These are phyloP conservation scores for Cordyceps militaris DNA, from an alignment of 2,329 filamentous ascomycete genomes.

Conservation along the genomic window DNA sequence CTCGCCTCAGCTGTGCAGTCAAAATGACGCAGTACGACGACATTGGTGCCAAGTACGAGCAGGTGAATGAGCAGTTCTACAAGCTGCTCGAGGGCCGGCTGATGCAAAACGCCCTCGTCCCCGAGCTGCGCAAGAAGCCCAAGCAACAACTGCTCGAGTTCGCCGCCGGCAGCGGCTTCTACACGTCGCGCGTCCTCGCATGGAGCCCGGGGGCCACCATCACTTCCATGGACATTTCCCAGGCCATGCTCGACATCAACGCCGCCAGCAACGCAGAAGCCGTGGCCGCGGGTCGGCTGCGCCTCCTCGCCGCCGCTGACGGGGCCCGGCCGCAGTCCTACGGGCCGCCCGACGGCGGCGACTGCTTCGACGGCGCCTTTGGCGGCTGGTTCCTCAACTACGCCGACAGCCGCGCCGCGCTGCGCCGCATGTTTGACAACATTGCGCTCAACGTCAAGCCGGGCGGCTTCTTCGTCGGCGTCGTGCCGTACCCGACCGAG, in stretches of 20 bases:
- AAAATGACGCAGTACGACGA: constrained; percentile 9
- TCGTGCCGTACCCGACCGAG: neutral
- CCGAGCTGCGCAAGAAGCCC: neutral
- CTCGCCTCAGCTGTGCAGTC: neutral
- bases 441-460: constrained; percentile 7
- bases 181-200: neutral
- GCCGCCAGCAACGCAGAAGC: neutral
- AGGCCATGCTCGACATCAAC: neutral
- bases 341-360: neutral
- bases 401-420: neutral
- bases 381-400: constrained; percentile 9
- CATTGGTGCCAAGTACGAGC: neutral
- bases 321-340: neutral
- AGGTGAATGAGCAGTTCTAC: neutral
- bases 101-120: neutral
- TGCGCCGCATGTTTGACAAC: constrained; percentile 6
- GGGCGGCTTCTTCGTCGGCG: constrained; percentile 10
- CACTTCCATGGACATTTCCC: constrained; percentile 3
- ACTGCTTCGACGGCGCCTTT: constrained; percentile 8
- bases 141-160: neutral
- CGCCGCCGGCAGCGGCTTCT: constrained; percentile 7
- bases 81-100: constrained; percentile 5
- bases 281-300: neutral
- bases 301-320: constrained; percentile 1
- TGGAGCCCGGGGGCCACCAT: neutral